phyloP scores from a whole-genome alignment of 2,329 filamentous ascomycete genomes.

The Trichophyton simii region DNA sequence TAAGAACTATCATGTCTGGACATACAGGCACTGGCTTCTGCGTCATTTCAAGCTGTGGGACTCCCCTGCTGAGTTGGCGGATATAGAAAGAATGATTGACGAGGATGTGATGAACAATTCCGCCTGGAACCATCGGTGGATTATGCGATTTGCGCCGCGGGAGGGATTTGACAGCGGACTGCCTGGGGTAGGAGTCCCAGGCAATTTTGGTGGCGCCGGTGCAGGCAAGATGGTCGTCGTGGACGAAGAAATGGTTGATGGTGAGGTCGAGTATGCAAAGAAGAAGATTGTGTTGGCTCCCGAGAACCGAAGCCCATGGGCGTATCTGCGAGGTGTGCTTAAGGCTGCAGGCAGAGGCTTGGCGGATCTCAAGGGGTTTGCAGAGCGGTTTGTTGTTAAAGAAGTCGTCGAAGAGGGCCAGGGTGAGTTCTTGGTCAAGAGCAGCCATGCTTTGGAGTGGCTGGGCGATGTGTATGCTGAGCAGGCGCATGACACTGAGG shows the following conservation, averaged over 20 bases:
- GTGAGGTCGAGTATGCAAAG: constrained; percentile 64
- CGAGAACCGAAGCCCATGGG: constrained; percentile 92
- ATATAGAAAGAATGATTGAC: constrained; percentile 59
- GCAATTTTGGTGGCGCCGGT: constrained; percentile 13
- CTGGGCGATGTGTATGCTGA: constrained; percentile 35
- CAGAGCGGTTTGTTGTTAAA: constrained; percentile 41
- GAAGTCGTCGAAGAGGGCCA: constrained; percentile 26
- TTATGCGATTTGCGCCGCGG: constrained; percentile 64
- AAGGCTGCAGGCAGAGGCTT: constrained; percentile 47
- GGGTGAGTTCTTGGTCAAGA: constrained; percentile 37
- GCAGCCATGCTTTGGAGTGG: constrained; percentile 46
- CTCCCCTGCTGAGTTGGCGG: constrained; percentile 49
- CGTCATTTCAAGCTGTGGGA: constrained; percentile 48
- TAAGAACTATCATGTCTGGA: constrained; percentile 99
- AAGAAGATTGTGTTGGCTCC: constrained; percentile 64
- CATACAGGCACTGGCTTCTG: constrained; percentile 73
- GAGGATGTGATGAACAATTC: constrained; percentile 89
- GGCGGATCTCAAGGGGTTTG: constrained; percentile 42
- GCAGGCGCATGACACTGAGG: constrained; percentile 33
- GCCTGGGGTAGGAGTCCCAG: constrained; percentile 20
- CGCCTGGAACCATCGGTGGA: constrained; percentile 95
- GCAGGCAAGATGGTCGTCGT: constrained; percentile 34
- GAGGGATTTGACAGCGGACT: constrained; percentile 28
- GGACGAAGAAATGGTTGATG: constrained; percentile 51
- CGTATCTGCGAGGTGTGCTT: constrained; percentile 69